Conservation (phyloP, 371 early-diverging fungal species). For the Mycotypha africana region DNA sequence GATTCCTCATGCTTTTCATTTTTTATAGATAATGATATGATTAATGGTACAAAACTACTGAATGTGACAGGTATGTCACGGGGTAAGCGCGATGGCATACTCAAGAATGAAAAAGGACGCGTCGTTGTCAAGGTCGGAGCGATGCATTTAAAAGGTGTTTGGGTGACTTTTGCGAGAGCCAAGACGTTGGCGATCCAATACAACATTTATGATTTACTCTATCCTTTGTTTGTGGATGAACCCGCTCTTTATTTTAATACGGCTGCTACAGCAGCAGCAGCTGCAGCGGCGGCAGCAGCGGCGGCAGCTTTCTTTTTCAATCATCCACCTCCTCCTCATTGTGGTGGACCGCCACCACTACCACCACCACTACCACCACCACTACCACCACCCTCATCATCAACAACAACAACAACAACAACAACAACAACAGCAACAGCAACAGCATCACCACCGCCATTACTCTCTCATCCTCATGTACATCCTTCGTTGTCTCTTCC, state of each 20-base stretch:
- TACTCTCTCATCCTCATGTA: neutral
- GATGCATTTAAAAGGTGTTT: conserved; percentile 86
- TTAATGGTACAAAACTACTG: conserved; percentile 81
- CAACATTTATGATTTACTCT: conserved; percentile 61
- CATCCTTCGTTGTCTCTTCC: neutral
- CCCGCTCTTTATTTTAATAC: conserved; percentile 46
- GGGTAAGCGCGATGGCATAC: conserved; percentile 81
- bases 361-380: no score
- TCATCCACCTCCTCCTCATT: no score
- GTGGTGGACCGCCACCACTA: no score
- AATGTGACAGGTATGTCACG: conserved; percentile 86
- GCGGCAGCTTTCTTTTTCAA: no score
- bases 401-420: neutral
- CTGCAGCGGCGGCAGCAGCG: no score
- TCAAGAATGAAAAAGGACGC: conserved; percentile 81
- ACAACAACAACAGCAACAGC: conserved; percentile 3
- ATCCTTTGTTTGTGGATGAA: conserved; percentile 74
- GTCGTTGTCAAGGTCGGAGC: conserved; percentile 84
- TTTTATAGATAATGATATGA: conserved; percentile 68
- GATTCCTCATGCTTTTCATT: no score
- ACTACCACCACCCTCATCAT: no score
- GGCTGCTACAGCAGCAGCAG: no score
- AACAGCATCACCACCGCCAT: no score
- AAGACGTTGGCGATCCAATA: conserved; percentile 62
- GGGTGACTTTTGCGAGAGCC: conserved; percentile 76